Percentiles rank a stretch among this genome's conserved stretches.
phyloP scores from a whole-genome alignment of 495 filamentous ascomycete genomes.

The Aspergillus avenaceus region DNA sequence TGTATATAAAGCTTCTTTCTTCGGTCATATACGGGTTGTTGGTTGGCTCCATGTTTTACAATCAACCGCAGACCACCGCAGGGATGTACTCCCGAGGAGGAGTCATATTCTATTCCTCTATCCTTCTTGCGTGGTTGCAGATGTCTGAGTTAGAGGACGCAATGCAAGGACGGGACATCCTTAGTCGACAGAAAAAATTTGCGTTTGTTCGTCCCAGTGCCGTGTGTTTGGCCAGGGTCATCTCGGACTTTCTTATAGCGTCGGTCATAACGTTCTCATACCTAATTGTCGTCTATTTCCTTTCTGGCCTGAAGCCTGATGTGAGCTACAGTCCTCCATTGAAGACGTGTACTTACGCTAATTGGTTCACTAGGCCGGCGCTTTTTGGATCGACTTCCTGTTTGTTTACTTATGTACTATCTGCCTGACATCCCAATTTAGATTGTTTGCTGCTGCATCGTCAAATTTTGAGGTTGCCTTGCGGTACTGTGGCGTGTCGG shows the following conservation, averaged over 20 bases:
- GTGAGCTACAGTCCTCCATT: conserved; percentile 9
- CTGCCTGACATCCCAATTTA: conserved; percentile 47
- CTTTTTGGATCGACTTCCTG: conserved; percentile 58
- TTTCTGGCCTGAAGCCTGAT: conserved; percentile 46
- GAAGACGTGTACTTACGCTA: background rate
- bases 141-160: conserved; percentile 68
- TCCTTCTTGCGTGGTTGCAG: conserved; percentile 78
- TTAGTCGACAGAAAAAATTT: conserved; percentile 73
- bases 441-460: conserved; percentile 39
- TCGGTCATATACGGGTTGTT: conserved; percentile 29
- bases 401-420: conserved; percentile 48
- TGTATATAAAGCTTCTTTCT: conserved; percentile 33
- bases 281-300: conserved; percentile 68
- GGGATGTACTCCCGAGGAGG: conserved; percentile 43
- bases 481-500: conserved; percentile 31
- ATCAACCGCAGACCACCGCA: conserved; percentile 41
- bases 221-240: conserved; percentile 65
- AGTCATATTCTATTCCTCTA: conserved; percentile 65
- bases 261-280: conserved; percentile 62
- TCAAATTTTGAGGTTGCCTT: conserved; percentile 37
- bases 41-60: conserved; percentile 35
- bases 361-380: conserved; percentile 15
- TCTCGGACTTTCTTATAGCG: conserved; percentile 65
- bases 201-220: conserved; percentile 76
- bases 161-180: conserved; percentile 65